phyloP scores from a whole-genome alignment of 2,329 filamentous ascomycete genomes.

The Trichoderma sp. region DNA sequence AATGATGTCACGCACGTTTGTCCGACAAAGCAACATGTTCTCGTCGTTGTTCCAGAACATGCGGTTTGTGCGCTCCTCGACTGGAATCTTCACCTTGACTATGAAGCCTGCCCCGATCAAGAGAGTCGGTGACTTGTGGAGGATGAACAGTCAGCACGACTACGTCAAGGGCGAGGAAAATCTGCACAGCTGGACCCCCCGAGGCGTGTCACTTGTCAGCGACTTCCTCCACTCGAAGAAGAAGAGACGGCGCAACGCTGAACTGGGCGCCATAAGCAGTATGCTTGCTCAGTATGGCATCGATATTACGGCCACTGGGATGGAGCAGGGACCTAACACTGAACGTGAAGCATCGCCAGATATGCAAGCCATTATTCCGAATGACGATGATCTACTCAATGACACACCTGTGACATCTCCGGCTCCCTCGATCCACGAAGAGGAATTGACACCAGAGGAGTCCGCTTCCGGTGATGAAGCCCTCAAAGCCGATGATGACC shows the following conservation, averaged over 20 bases:
- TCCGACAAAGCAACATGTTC: constrained; percentile 83
- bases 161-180: constrained; percentile 96
- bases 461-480: constrained; percentile 26
- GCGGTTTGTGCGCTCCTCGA: constrained; percentile 81
- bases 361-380: constrained; percentile 44
- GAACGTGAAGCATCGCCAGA: constrained; percentile 37
- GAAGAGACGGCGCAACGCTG: constrained; percentile 68
- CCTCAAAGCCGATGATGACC: constrained; percentile 24
- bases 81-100: constrained; percentile 79
- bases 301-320: constrained; percentile 39
- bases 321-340: constrained; percentile 34
- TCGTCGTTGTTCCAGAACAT: constrained; percentile 81
- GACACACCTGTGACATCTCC: constrained; percentile 55
- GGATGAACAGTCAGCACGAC: constrained; percentile 90
- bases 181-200: constrained; percentile 78
- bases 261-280: constrained; percentile 73
- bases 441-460: constrained; percentile 25
- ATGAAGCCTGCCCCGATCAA: constrained; percentile 89
- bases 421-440: constrained; percentile 32
- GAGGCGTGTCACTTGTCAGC: constrained; percentile 84
- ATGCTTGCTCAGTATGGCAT: constrained; percentile 58
- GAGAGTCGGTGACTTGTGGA: constrained; percentile 87
- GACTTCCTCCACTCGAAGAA: constrained; percentile 78
- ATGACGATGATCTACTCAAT: constrained; percentile 56
- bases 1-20: constrained; percentile 77